Percentiles rank a stretch among this genome's conserved stretches.
Evolutionary conservation across 106 monocot genomes (phyloP).

Genomic region (Dendrobium nobile): DNA sequence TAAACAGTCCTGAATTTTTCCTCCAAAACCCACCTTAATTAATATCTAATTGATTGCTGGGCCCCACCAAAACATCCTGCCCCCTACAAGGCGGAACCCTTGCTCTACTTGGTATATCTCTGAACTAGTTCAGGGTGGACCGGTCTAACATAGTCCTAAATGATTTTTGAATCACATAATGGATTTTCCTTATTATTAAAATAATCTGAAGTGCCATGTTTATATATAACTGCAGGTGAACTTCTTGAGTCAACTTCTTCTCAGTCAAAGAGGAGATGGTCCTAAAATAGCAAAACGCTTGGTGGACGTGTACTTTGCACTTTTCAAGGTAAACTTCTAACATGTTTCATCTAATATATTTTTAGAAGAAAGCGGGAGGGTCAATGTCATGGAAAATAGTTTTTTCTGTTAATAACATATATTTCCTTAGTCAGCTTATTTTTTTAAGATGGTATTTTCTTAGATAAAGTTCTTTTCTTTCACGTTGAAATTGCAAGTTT

Average conservation of each 20-base stretch:
- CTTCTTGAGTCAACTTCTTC: slow-evolving; percentile 75
- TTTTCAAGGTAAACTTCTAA: slow-evolving; percentile 68
- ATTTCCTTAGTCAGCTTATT: neutral
- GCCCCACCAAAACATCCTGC: too few relatives aligned
- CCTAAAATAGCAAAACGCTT: slow-evolving; percentile 78
- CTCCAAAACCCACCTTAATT: too few relatives aligned
- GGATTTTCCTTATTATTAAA: neutral
- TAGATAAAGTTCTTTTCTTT: too few relatives aligned
- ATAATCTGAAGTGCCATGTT: neutral
- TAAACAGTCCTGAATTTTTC: too few relatives aligned
- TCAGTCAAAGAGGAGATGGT: slow-evolving; percentile 64
- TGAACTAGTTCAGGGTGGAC: too few relatives aligned
- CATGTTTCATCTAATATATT: neutral
- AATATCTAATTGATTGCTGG: too few relatives aligned
- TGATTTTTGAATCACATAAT: neutral
- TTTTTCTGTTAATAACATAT: neutral
- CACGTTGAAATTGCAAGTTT: too few relatives aligned
- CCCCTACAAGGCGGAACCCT: too few relatives aligned
- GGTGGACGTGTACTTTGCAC: slow-evolving; percentile 86
- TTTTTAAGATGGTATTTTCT: too few relatives aligned
- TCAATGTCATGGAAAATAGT: neutral
- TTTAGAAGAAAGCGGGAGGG: neutral
- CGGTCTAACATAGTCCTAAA: too few relatives aligned
- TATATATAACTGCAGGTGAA: slow-evolving; percentile 54
- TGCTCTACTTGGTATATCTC: too few relatives aligned